Evolutionary conservation across 345 rosid species (phyloP).

Genomic region (Aethionema arabicum): DNA sequence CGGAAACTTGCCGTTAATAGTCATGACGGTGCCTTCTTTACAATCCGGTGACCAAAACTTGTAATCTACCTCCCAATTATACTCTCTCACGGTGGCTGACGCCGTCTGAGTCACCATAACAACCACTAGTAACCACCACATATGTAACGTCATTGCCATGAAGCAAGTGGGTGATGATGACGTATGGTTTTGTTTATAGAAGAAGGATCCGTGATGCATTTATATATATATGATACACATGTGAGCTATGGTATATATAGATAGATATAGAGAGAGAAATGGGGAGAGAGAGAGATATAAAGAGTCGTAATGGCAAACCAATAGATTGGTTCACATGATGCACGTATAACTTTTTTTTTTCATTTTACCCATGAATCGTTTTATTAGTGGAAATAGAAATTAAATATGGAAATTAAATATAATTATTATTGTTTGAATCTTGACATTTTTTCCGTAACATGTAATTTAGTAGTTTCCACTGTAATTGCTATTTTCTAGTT

Average conservation of each 20-base stretch:
- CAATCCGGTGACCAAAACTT: conserved; percentile 70
- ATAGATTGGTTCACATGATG: conserved; percentile 8
- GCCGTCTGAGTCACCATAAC: conserved; percentile 25
- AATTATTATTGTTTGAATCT: too few species aligned
- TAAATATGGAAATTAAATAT: too few species aligned
- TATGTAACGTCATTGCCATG: conserved; percentile 13
- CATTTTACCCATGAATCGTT: too few species aligned
- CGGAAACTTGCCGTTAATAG: conserved; percentile 82
- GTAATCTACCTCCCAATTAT: conserved; percentile 70
- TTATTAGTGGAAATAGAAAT: too few species aligned
- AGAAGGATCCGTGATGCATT: too few species aligned
- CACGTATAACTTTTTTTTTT: too few species aligned
- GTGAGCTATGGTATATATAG: neutral
- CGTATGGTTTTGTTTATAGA: too few species aligned
- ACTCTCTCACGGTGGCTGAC: conserved; percentile 40
- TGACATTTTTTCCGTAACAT: too few species aligned
- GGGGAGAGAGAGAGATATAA: conserved; percentile 1
- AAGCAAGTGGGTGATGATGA: conserved; percentile 16
- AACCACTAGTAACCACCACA: conserved; percentile 30
- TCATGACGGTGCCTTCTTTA: conserved; percentile 53
- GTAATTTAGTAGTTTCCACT: too few species aligned
- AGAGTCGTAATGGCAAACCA: neutral
- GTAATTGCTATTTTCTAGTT: too few species aligned
- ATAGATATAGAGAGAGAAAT: conserved; percentile 13
- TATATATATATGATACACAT: too few species aligned